phyloP scores from a whole-genome alignment of 129 eudicot species.

The Flaveria robusta region DNA sequence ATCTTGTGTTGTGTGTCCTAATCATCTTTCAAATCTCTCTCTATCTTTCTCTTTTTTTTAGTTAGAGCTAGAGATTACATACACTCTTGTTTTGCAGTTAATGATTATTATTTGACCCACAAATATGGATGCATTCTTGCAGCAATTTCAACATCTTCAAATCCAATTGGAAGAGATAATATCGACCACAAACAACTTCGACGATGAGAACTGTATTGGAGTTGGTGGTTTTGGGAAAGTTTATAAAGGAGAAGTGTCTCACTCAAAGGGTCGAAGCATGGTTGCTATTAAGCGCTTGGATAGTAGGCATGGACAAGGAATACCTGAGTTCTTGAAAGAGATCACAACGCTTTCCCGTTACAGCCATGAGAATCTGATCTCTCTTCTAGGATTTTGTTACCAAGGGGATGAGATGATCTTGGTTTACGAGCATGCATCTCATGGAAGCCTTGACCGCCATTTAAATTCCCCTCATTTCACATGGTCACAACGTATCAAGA shows the following conservation, averaged over 20 bases:
- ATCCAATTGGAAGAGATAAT: constrained; percentile 16
- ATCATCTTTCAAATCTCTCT: background rate
- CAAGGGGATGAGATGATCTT: background rate
- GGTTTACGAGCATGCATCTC: background rate
- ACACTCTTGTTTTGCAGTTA: background rate
- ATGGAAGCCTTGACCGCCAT: constrained; percentile 9
- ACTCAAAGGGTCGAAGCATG: background rate
- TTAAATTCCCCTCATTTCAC: background rate
- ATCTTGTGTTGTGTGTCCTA: background rate
- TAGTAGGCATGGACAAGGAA: constrained; percentile 3
- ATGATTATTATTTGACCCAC: background rate
- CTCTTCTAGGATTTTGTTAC: constrained; percentile 6
- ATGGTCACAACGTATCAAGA: constrained; percentile 30
- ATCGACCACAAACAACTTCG: background rate
- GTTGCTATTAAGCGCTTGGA: constrained; percentile 18
- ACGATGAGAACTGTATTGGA: constrained; percentile 5
- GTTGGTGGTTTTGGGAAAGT: constrained; percentile 19
- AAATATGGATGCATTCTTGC: background rate
- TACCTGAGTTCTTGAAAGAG: background rate
- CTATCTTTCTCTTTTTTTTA: too few species aligned
- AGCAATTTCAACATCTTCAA: background rate
- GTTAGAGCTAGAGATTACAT: too few species aligned
- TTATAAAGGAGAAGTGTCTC: constrained; percentile 9
- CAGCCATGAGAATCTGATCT: background rate
- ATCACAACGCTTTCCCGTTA: background rate